Evolutionary conservation across 2,329 filamentous ascomycete genomes (phyloP).

Genomic region (Paracorniculantispora psalliotae): DNA sequence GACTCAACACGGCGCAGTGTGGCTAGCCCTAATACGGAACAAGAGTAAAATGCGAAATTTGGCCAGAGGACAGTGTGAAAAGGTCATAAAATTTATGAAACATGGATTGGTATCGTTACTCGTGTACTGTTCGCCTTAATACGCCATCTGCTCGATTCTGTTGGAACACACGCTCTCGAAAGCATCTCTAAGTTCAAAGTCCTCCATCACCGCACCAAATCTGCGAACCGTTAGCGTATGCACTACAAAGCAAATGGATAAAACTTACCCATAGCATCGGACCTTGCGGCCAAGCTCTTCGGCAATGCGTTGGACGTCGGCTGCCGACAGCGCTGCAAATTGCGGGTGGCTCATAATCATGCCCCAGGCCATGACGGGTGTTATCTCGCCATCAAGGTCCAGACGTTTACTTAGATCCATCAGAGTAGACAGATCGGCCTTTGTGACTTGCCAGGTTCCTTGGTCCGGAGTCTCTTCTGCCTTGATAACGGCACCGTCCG

Average conservation of each 20-base stretch:
- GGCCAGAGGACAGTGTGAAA: not conserved
- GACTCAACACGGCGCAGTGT: no score
- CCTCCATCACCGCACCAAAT: slow-evolving; percentile 60
- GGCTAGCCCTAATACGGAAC: no score
- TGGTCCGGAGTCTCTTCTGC: slow-evolving; percentile 36
- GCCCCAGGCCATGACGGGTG: slow-evolving; percentile 91
- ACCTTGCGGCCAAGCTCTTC: slow-evolving; percentile 75
- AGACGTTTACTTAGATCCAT: slow-evolving; percentile 79
- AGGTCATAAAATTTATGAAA: slow-evolving; percentile 1
- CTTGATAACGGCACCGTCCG: slow-evolving; percentile 30
- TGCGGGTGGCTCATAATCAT: slow-evolving; percentile 70
- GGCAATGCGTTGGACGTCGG: slow-evolving; percentile 68
- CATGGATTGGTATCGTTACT: slow-evolving; percentile 12
- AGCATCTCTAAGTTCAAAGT: slow-evolving; percentile 71
- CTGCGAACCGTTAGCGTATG: slow-evolving; percentile 29
- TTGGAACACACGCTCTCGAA: slow-evolving; percentile 55
- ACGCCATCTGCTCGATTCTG: slow-evolving; percentile 13
- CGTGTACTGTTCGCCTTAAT: not conserved
- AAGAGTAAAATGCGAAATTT: no score
- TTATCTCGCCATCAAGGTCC: slow-evolving; percentile 84
- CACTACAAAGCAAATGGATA: not conserved
- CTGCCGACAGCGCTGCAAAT: slow-evolving; percentile 57
- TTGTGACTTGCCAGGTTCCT: slow-evolving; percentile 75
- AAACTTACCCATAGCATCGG: slow-evolving; percentile 84
- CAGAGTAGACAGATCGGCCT: slow-evolving; percentile 72